A percentile compares a stretch with the other conserved stretches of the same genome.
These are phyloP conservation scores for Avena atlantica DNA, from an alignment of 176 grass and related monocot species.

Conservation along the genomic window DNA sequence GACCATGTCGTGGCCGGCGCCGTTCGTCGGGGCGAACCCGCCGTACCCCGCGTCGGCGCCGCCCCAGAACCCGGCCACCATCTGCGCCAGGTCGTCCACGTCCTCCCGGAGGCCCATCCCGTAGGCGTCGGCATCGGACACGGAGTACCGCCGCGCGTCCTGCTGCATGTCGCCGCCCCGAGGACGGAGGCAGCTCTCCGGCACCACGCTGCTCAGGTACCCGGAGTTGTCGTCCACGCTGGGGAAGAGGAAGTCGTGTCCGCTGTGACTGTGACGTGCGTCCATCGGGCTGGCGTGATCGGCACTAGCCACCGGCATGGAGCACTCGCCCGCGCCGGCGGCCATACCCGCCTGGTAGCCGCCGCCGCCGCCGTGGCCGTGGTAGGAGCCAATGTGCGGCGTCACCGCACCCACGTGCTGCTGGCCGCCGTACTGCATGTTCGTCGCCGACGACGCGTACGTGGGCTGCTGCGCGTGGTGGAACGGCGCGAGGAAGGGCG, in stretches of 20 bases:
- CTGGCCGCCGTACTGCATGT: slow-evolving; percentile 33
- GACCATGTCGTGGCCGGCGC: slow-evolving; percentile 46
- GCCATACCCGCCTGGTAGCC: slow-evolving; percentile 5
- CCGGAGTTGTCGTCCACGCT: slow-evolving; percentile 82
- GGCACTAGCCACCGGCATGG: slow-evolving; percentile 27
- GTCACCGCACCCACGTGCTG: slow-evolving; percentile 38
- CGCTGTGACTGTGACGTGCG: slow-evolving; percentile 20
- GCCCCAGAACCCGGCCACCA: slow-evolving; percentile 66
- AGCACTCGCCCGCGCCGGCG: slow-evolving; percentile 40
- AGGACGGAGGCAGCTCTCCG: slow-evolving; percentile 78
- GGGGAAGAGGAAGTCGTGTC: slow-evolving; percentile 61
- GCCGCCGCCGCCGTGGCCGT: neutral
- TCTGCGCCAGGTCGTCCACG: slow-evolving; percentile 61
- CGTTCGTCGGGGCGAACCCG: slow-evolving; percentile 36
- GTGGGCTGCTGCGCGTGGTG: slow-evolving; percentile 49
- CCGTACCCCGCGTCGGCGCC: slow-evolving; percentile 35
- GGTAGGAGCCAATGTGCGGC: slow-evolving; percentile 47
- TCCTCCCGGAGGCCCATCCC: slow-evolving; percentile 62
- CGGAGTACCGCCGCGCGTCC: slow-evolving; percentile 58
- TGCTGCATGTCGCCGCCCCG: slow-evolving; percentile 49
- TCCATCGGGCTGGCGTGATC: slow-evolving; percentile 39
- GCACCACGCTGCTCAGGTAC: slow-evolving; percentile 96
- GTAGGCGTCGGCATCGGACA: slow-evolving; percentile 64
- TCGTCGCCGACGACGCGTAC: slow-evolving; percentile 34
- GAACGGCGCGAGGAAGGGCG: slow-evolving; percentile 75